Evolutionary conservation across 1,284 basidiomycete species (phyloP).

Genomic region (Lignosus rhinocerotis): DNA sequence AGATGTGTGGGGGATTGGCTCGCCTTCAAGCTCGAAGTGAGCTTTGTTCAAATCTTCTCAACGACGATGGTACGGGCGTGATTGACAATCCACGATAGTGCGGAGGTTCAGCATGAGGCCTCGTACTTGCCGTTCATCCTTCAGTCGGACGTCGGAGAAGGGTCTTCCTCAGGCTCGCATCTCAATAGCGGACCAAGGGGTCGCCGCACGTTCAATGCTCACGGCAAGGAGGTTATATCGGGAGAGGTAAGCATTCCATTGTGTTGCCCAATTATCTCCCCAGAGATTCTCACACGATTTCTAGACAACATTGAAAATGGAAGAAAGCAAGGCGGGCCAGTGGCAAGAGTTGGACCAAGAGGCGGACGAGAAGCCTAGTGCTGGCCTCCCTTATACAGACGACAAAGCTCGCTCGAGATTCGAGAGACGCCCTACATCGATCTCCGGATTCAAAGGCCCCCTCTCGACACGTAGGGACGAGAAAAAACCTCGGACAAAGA

Average conservation of each 20-base stretch:
- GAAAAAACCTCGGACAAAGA: slow-evolving; percentile 37
- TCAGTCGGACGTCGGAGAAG: slow-evolving; percentile 35
- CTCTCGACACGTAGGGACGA: slow-evolving; percentile 23
- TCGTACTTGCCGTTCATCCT: slow-evolving; percentile 77
- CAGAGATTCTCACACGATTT: no score
- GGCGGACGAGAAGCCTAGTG: neutral
- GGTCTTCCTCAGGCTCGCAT: slow-evolving; percentile 14
- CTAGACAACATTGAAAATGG: neutral
- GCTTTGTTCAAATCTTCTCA: slow-evolving; percentile 22
- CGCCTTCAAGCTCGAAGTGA: slow-evolving; percentile 33
- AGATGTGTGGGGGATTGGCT: slow-evolving; percentile 55
- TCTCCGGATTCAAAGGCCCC: slow-evolving; percentile 33
- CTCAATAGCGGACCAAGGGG: slow-evolving; percentile 37
- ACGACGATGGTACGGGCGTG: neutral
- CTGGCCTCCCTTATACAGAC: neutral
- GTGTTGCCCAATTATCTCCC: neutral
- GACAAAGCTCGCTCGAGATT: slow-evolving; percentile 23
- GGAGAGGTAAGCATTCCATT: slow-evolving; percentile 24
- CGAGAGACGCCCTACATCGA: slow-evolving; percentile 28
- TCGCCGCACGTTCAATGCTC: slow-evolving; percentile 43
- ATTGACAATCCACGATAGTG: slow-evolving; percentile 9
- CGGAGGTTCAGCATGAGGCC: slow-evolving; percentile 53
- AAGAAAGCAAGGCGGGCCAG: neutral
- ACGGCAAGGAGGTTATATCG: slow-evolving; percentile 38
- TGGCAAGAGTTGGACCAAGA: neutral